Evolutionary conservation across 2,329 filamentous ascomycete species (phyloP), one percentile per base, ranked within the genome.

Genomic region (Scorias spongiosa): DNA sequence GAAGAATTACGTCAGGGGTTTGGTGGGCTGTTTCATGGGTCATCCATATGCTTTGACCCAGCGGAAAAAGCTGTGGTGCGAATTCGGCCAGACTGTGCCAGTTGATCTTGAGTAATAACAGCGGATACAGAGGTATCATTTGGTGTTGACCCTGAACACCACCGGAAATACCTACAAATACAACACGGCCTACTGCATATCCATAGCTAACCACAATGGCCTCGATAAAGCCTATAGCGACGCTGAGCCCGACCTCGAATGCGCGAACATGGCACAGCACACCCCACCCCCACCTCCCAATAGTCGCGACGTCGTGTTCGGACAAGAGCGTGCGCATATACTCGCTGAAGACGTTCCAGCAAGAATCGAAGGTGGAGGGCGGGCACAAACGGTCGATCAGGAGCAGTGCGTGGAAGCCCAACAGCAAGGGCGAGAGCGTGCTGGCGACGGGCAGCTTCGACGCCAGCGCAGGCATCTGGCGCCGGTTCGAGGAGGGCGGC

Each of bases 381-480:
- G 91, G 89, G 7, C 91, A 98, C 66, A 84, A 86, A 54, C 83
- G 91, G 45, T 91, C 83, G 54, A 79, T 98, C n/a, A 78, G 91
- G 44, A 78, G 78, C 41, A 78, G 80, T 15, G 80, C 85, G 32
- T 98, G 91, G 91, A 93, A 93, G 64, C 87, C 88, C 0, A 52
- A 55, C 47, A 65, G 76, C 38, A 66, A 72, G 11, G 72, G 70
- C 15, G 76, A 80, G 58, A 80, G 84, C 44, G 85, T 89, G 39
- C 74, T 96, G 12, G 88, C 89, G 5, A 94, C 88, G 0, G 91
- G 86, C 3, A 91, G 83, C 60, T 98, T 98, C 60, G 91, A 98
- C 63, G 81, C 85, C 12, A 93, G 84, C 1, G 88, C 89, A 2
- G 91, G 87, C 1, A 67, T 72, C 29, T 71, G 69, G 69, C 55